Evolutionary conservation across 495 filamentous ascomycete genomes (phyloP).

Genomic region (Neurospora sp.): DNA sequence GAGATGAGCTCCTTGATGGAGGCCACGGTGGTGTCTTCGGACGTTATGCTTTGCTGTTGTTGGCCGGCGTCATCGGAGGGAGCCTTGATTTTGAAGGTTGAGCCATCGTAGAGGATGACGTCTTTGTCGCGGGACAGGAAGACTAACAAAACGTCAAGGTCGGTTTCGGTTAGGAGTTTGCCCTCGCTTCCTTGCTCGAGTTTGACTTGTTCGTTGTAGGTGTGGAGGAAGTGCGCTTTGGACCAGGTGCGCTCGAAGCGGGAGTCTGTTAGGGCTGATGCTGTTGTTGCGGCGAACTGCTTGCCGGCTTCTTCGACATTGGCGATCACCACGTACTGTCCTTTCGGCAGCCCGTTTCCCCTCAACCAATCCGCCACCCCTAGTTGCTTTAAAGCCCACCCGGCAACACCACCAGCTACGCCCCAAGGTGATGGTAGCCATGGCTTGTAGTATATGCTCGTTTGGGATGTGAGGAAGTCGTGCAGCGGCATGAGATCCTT

Average conservation of each 20-base stretch:
- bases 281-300: constrained; percentile 35
- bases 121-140: constrained; percentile 63
- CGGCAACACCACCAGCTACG: constrained; percentile 45
- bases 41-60: constrained; percentile 38
- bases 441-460: constrained; percentile 53
- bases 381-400: constrained; percentile 65
- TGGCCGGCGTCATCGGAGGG: constrained; percentile 30
- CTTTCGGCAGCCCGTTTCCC: constrained; percentile 30
- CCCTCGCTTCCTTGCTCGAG: constrained; percentile 20
- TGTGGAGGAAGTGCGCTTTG: constrained; percentile 48
- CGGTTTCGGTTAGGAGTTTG: constrained; percentile 48
- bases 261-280: constrained; percentile 33
- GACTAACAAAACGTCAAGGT: constrained; percentile 59
- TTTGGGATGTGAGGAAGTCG: constrained; percentile 46
- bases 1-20: constrained; percentile 59
- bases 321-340: constrained; percentile 47
- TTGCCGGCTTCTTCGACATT: constrained; percentile 46
- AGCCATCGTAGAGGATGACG: constrained; percentile 52
- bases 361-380: constrained; percentile 42
- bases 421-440: constrained; percentile 10
- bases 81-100: constrained; percentile 65
- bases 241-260: constrained; percentile 58
- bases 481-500: constrained; percentile 59
- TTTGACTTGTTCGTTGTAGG: constrained; percentile 42
- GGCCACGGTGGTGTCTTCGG: constrained; percentile 72